Evolutionary conservation across 192 early-diverging fungal genomes (phyloP).

Genomic region (Podila minutissima): DNA sequence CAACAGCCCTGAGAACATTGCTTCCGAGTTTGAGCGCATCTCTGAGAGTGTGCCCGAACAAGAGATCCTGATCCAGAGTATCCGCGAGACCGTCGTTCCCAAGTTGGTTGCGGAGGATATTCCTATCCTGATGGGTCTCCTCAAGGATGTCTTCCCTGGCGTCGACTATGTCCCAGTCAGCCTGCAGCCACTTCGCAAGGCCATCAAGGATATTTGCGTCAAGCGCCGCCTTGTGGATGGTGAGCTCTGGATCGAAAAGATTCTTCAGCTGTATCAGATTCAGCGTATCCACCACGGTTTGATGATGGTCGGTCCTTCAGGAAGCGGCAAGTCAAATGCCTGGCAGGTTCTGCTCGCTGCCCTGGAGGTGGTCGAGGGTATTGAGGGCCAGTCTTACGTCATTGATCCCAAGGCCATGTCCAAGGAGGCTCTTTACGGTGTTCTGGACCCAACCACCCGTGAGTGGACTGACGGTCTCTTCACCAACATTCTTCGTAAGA

Average conservation of each 20-base stretch:
- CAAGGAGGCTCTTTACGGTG: slow-evolving; percentile 97
- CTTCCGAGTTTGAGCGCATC: slow-evolving; percentile 58
- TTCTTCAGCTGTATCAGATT: slow-evolving; percentile 97
- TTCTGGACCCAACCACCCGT: slow-evolving; percentile 95
- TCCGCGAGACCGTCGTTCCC: slow-evolving; percentile 96
- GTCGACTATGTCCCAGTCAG: slow-evolving; percentile 84
- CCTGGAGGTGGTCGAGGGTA: slow-evolving; percentile 85
- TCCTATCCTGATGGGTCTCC: slow-evolving; percentile 80
- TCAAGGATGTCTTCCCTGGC: slow-evolving; percentile 95
- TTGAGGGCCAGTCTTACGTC: slow-evolving; percentile 92
- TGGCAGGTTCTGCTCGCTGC: slow-evolving; percentile 94
- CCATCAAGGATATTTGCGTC: slow-evolving; percentile 80
- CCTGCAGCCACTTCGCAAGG: slow-evolving; percentile 76
- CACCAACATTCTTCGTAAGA: slow-evolving; percentile 96
- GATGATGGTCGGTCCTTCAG: slow-evolving; percentile 99
- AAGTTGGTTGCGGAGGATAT: slow-evolving; percentile 99
- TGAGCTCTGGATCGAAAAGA: slow-evolving; percentile 94
- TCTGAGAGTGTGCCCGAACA: slow-evolving; percentile 85
- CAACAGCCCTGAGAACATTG: slow-evolving; percentile 47
- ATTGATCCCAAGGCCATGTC: slow-evolving; percentile 99
- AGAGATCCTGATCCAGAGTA: slow-evolving; percentile 94
- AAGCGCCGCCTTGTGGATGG: slow-evolving; percentile 79
- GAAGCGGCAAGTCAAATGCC: slow-evolving; percentile 94
- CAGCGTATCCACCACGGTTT: slow-evolving; percentile 98
- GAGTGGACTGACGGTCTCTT: slow-evolving; percentile 99